These are phyloP conservation scores for Raphanus hybrid DNA, from an alignment of 441 rosid species.

Conservation along the genomic window DNA sequence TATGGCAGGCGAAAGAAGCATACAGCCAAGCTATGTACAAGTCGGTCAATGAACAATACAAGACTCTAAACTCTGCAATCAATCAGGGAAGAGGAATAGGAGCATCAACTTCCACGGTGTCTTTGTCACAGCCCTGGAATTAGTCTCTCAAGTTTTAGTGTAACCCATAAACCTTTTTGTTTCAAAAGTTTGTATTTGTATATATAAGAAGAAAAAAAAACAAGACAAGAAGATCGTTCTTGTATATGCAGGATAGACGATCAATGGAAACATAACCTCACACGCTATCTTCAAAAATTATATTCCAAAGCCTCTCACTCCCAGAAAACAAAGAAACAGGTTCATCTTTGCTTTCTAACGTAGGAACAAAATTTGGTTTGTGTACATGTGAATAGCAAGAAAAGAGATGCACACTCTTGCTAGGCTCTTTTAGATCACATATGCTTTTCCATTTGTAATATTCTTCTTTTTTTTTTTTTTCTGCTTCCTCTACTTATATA, in stretches of 20 bases:
- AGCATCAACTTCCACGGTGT: conserved; percentile 66
- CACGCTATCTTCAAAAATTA: background rate
- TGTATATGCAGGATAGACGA: conserved; percentile 33
- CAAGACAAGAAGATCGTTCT: background rate
- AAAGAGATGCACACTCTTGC: conserved; percentile 28
- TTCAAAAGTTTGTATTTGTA: background rate
- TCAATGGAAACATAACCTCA: conserved; percentile 16
- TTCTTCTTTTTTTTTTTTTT: conserved; percentile 3
- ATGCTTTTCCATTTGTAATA: conserved; percentile 29
- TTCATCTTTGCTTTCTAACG: conserved; percentile 25
- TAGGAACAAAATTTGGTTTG: conserved; percentile 29
- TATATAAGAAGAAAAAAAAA: background rate
- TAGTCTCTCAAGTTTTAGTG: conserved; percentile 34
- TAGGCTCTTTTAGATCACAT: conserved; percentile 32
- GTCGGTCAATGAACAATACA: conserved; percentile 73
- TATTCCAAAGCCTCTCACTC: conserved; percentile 20
- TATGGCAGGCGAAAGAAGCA: conserved; percentile 71
- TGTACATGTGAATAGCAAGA: conserved; percentile 33
- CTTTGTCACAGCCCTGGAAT: conserved; percentile 86
- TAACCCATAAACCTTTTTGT: conserved; percentile 8
- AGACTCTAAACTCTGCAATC: conserved; percentile 67
- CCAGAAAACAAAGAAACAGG: conserved; percentile 20
- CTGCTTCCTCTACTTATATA: background rate
- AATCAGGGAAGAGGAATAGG: conserved; percentile 60
- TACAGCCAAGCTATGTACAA: conserved; percentile 58